Evolutionary conservation across 2,329 filamentous ascomycete genomes (phyloP), one percentile per base, ranked within the genome.

Genomic region (Apiospora pterosperma): DNA sequence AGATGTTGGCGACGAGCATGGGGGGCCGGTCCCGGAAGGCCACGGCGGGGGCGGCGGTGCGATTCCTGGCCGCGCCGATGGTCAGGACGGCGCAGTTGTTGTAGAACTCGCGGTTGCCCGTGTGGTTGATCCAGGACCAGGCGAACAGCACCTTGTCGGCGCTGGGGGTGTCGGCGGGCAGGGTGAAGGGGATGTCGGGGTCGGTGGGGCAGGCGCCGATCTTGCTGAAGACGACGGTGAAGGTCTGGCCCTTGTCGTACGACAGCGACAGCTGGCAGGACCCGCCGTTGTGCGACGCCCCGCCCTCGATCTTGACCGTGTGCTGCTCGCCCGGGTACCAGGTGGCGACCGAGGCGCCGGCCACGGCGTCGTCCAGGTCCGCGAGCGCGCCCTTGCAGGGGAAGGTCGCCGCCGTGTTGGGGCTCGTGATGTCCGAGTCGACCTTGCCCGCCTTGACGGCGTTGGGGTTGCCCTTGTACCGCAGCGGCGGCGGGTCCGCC

Each of bases 71-170:
- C 60, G 76, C 75, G 34, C 77, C 76, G 63, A 75, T 77, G 73
- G 93, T 88, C 70, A 94, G 85, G 62, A 85, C 82, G 8, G 92
- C 91, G 73, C 92, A 96, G 79, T 93, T 92, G 90, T 93, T 93
- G 84, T 96, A 96, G 86, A 91, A 92, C 76, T 95, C 92, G 59
- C 92, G 85, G 78, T 93, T 93, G 31, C 92, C 91, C 44, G 90
- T 77, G 68, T 88, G 81, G 81, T 93, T 93, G 79, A 91, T 90
- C 90, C 90, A 92, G 31, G 87, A 88, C 92, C 92, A 95, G 41
- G 88, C 87, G 61, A 94, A 85, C 55, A 94, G 76, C 64, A 87
- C 90, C 38, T 88, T 85, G 77, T 77, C 81, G 66, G 77, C 72
- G 36, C 71, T 66, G n/a, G 87, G 86, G 1, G 87, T 86, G 68